Percentiles rank a stretch among this genome's conserved stretches.
Evolutionary conservation across 1,284 basidiomycete species (phyloP).

Genomic region (Stereum hirsutum): DNA sequence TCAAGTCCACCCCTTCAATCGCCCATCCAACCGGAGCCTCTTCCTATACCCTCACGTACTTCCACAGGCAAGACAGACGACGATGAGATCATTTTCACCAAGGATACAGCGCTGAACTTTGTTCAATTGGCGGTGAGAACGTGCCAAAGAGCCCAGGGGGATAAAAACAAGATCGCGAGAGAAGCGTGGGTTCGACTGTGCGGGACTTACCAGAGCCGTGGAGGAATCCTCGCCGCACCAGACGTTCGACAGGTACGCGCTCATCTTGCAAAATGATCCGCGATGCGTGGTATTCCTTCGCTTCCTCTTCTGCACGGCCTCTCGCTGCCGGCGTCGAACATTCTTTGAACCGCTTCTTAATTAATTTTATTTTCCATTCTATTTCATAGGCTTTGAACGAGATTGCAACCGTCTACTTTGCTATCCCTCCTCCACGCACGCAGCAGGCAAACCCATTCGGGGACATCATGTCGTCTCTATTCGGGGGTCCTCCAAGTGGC

Average conservation of each 20-base stretch:
- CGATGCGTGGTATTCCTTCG: too few species aligned
- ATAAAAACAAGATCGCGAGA: slow-evolving; percentile 59
- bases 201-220: slow-evolving; percentile 67
- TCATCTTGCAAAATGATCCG: too few species aligned
- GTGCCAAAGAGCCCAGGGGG: slow-evolving; percentile 76
- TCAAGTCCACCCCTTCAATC: slow-evolving; percentile 28
- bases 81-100: slow-evolving; percentile 63
- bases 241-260: slow-evolving; percentile 70
- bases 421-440: slow-evolving; percentile 62
- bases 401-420: slow-evolving; percentile 72
- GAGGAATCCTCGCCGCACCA: slow-evolving; percentile 49
- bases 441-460: slow-evolving; percentile 73
- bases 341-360: background rate
- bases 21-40: slow-evolving; percentile 31
- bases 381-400: slow-evolving; percentile 29
- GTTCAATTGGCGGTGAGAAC: slow-evolving; percentile 78
- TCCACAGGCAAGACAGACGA: slow-evolving; percentile 19
- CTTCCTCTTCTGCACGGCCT: background rate
- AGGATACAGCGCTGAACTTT: slow-evolving; percentile 74
- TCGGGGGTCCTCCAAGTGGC: slow-evolving; percentile 40
- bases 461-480: slow-evolving; percentile 77
- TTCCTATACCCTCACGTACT: background rate
- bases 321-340: background rate
- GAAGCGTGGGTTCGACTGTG: slow-evolving; percentile 81
- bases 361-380: background rate